These are phyloP conservation scores for Saturnispora saitoi DNA, from an alignment of 805 yeast species.

Conservation along the genomic window DNA sequence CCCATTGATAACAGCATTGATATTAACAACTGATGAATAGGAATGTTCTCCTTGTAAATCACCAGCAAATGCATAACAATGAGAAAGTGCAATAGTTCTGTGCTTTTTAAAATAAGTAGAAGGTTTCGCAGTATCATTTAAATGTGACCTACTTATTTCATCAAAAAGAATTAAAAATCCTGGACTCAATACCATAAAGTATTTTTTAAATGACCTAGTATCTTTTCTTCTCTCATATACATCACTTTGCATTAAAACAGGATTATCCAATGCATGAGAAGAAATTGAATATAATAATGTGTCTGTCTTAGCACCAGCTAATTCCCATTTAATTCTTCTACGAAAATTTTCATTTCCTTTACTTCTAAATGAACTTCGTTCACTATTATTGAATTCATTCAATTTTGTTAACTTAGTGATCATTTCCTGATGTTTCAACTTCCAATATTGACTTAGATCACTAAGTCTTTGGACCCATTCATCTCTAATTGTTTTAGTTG, in stretches of 20 bases:
- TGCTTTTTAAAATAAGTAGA: constrained; percentile 42
- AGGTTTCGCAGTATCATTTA: constrained; percentile 37
- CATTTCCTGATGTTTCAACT: constrained; percentile 34
- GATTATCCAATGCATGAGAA: constrained; percentile 48
- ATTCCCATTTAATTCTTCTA: constrained; percentile 39
- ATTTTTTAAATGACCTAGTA: constrained; percentile 56
- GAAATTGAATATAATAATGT: constrained; percentile 46
- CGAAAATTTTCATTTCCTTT: constrained; percentile 25
- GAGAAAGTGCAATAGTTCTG: constrained; percentile 51
- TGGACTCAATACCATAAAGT: constrained; percentile 58
- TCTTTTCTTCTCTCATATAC: constrained; percentile 63
- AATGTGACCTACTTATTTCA: constrained; percentile 37
- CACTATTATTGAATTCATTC: constrained; percentile 39
- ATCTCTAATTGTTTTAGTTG: constrained; percentile 38
- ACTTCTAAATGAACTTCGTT: constrained; percentile 50
- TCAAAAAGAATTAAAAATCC: constrained; percentile 57
- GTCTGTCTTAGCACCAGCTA: constrained; percentile 45
- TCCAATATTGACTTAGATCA: constrained; percentile 53
- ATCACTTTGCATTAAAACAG: constrained; percentile 55
- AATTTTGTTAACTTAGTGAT: constrained; percentile 28
- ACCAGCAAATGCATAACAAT: constrained; percentile 59
- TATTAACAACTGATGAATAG: not conserved
- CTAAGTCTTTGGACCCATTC: constrained; percentile 57
- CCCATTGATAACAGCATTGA: not conserved
- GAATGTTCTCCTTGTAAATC: constrained; percentile 33